Evolutionary conservation across 106 monocot genomes (phyloP), one percentile per base, ranked within the genome.

Genomic region (Dendrobium nobile): DNA sequence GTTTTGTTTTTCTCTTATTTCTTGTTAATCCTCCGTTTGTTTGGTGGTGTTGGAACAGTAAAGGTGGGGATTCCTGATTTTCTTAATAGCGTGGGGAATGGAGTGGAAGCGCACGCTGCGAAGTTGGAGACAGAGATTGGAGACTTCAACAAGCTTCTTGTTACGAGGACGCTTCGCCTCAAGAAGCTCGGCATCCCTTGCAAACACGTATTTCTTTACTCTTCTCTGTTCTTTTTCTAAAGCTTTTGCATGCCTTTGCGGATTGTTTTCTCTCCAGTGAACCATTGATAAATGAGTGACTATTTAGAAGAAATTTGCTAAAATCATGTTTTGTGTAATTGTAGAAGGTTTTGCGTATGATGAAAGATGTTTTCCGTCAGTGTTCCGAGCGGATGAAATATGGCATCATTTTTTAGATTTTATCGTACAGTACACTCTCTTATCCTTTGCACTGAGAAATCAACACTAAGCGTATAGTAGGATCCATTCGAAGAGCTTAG

Each of bases 31-130:
- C 18, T 74, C n/a, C 20, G 31, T 20, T 44, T 15, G 42, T 74
- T 15, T 74, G 42, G 11, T 74, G 20, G 73, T 74, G 43, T 40
- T 79, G 15, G 19, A 26, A n/a, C 67, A 91, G 91, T 78, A 75
- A 91, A 91, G 78, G 91, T 91, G 41, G 88, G 91, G 33, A 91
- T 91, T 42, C 91, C 88, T 10, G 91, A 91, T 40, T 91, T 91
- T 48, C 81, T 91, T 17, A 86, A 82, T 31, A 86, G 84, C 19
- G 86, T 91, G 40, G 91, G 91, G 44, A 86, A 85, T 28, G 91
- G 91, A 1, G 84, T 88, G 41, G 91, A 91, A 43, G 79, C 91
- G 15, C 88, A 91, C 41, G 77, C 83, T 2, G 79, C 80, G 72
- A 88, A 88, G 75, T 78, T 91, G 26, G 91, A 88, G 54, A 77